Base-by-base conservation (phyloP, 2,329 filamentous ascomycete species). In the Anthostomella pinea region DNA sequence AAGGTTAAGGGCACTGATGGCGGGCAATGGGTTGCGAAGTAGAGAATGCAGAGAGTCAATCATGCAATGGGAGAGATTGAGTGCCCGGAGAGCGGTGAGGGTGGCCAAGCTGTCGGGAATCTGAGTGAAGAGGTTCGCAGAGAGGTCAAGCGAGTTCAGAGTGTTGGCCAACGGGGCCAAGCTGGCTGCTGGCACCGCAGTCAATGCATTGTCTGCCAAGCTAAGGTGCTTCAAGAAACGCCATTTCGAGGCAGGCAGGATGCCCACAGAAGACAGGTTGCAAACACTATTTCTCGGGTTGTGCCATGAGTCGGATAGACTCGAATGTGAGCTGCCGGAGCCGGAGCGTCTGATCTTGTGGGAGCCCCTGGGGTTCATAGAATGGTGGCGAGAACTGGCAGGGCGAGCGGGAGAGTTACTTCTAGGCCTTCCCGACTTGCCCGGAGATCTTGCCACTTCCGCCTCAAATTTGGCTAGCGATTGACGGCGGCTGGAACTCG, bases 51-150 rank as follows among this genome's bases (percentile, higher is more conserved):
- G 72, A 11, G 89, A 93, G 52, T 91, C 87, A 46, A 98, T 97
- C 90, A 97, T 96, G 72, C 91, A 97, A 55, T 95, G 86, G 4
- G 91, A 95, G 17, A 98, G 73, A 55, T 98, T 97, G 35, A 98
- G 69, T 16, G 93, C 90, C 47, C 90, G 82, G n/a, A 98, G 75
- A 18, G 88, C 84, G 14, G 88, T 89, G 39, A 98, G 70, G 8
- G 80, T 86, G 9, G 90, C 85, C 39, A 98, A 69, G 53, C 87
- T 93, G 60, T 97, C 93, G 1, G 93, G 93, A 35, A 97, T 85
- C 60, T 96, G 87, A n/a, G 81, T 82, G 62, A 98, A 95, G 20
- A 95, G 79, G 56, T 98, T 98, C 33, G 81, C 82, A 1, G 93
- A 97, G 30, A 98, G 70, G 60, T 98, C 93, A 35, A 98, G 74